Conservation (phyloP, 345 rosid species). For the Gossypium mustelinum region DNA sequence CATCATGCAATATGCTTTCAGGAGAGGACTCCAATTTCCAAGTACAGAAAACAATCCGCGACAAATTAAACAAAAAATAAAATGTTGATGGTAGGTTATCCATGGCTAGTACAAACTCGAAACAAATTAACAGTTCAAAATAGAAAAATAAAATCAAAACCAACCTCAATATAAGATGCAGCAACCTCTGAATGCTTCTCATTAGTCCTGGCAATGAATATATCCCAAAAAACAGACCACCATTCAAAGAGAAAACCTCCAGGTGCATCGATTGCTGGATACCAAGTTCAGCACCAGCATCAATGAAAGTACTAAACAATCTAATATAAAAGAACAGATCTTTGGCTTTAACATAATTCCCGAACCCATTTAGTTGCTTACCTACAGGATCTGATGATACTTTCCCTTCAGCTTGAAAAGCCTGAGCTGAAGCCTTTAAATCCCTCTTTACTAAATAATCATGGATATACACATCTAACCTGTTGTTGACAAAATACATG, state of each 20-base stretch:
- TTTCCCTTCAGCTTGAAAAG: slow-evolving; percentile 96
- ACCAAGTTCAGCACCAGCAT: slow-evolving; percentile 13
- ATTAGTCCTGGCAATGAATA: slow-evolving; percentile 96
- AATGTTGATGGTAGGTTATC: no score
- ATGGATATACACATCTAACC: slow-evolving; percentile 97
- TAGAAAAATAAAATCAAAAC: slow-evolving; percentile 2
- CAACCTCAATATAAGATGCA: slow-evolving; percentile 94
- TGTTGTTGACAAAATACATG: slow-evolving; percentile 27
- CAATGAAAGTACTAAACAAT: neutral
- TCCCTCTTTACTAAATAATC: slow-evolving; percentile 96
- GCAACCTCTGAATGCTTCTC: slow-evolving; percentile 99
- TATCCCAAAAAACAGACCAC: slow-evolving; percentile 99
- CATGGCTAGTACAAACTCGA: no score
- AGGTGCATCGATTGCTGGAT: slow-evolving; percentile 94
- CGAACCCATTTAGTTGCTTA: slow-evolving; percentile 32
- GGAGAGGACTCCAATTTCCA: neutral
- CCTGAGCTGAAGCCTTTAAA: slow-evolving; percentile 94
- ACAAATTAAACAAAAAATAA: neutral
- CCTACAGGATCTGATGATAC: slow-evolving; percentile 98
- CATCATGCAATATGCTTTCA: neutral
- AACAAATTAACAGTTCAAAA: no score
- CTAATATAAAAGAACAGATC: neutral
- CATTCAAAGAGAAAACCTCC: slow-evolving; percentile 99
- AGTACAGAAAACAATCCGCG: neutral
- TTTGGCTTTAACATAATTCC: neutral